These are phyloP conservation scores for Botrytis aclada DNA, from an alignment of 2,329 filamentous ascomycete genomes.

Conservation along the genomic window DNA sequence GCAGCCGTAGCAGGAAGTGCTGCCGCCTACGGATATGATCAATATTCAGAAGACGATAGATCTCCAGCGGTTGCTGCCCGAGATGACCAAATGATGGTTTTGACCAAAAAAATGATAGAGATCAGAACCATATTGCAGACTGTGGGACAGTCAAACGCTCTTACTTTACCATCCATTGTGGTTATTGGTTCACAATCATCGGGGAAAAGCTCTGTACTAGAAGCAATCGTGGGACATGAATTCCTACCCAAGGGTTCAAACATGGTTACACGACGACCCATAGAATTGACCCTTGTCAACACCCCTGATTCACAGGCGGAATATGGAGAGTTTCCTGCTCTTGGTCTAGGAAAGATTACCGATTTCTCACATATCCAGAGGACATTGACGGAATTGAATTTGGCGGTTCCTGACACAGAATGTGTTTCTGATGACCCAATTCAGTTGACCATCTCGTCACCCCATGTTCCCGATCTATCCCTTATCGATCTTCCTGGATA, in stretches of 20 bases:
- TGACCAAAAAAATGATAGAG: slow-evolving; percentile 99
- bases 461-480: slow-evolving; percentile 90
- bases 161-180: slow-evolving; percentile 95
- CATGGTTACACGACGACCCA: slow-evolving; percentile 95
- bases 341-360: slow-evolving; percentile 83
- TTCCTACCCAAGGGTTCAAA: slow-evolving; percentile 97
- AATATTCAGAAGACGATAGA: slow-evolving; percentile 63
- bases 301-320: slow-evolving; percentile 83
- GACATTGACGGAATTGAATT: slow-evolving; percentile 89
- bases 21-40: slow-evolving; percentile 74
- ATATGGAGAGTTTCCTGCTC: slow-evolving; percentile 93
- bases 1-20: slow-evolving; percentile 69
- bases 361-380: slow-evolving; percentile 92
- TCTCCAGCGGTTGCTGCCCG: slow-evolving; percentile 64
- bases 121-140: slow-evolving; percentile 88
- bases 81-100: slow-evolving; percentile 98
- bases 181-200: slow-evolving; percentile 98
- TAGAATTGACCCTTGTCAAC: slow-evolving; percentile 94
- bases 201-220: slow-evolving; percentile 94
- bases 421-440: slow-evolving; percentile 98
- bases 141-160: slow-evolving; percentile 83
- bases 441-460: slow-evolving; percentile 91
- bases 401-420: slow-evolving; percentile 84
- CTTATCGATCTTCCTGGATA: slow-evolving; percentile 96
- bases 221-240: slow-evolving; percentile 96